A percentile compares a stretch with the other conserved stretches of the same genome.
Evolutionary conservation across 1,284 basidiomycete species (phyloP).

Genomic region (Trichosporon sp.): DNA sequence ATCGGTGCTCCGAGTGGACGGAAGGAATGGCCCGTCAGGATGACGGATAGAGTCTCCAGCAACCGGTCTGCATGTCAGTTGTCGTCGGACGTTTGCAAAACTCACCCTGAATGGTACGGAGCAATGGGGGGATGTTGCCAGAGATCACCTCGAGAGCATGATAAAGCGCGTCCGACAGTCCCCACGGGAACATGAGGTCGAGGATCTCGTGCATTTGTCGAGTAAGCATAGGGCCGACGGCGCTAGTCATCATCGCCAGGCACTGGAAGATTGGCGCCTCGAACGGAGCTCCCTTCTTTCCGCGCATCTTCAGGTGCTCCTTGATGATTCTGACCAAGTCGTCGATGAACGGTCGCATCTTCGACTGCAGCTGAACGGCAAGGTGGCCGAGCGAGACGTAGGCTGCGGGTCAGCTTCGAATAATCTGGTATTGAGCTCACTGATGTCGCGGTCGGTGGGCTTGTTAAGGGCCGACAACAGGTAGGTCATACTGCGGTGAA

Average conservation of each 20-base stretch:
- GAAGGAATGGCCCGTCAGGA: constrained; percentile 76
- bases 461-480: constrained; percentile 82
- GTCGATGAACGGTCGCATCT: constrained; percentile 95
- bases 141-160: constrained; percentile 83
- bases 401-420: constrained; percentile 51
- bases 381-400: constrained; percentile 97
- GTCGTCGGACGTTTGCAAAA: neutral
- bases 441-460: constrained; percentile 80
- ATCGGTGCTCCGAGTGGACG: constrained; percentile 69
- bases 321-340: constrained; percentile 87
- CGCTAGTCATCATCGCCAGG: constrained; percentile 88
- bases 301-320: constrained; percentile 73
- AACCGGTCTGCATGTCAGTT: constrained; percentile 62
- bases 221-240: constrained; percentile 93
- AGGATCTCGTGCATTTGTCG: constrained; percentile 93
- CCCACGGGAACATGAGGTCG: constrained; percentile 94
- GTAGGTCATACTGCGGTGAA: constrained; percentile 88
- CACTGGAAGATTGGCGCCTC: constrained; percentile 98
- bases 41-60: constrained; percentile 72
- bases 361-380: constrained; percentile 81
- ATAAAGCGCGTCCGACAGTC: constrained; percentile 81
- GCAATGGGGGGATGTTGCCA: constrained; percentile 78
- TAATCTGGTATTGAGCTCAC: constrained; percentile 48
- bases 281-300: constrained; percentile 85
- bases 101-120: constrained; percentile 85